Evolutionary conservation across 495 filamentous ascomycete genomes (phyloP), one percentile per base, ranked within the genome.

Genomic region (Podospora pseudopauciseta): DNA sequence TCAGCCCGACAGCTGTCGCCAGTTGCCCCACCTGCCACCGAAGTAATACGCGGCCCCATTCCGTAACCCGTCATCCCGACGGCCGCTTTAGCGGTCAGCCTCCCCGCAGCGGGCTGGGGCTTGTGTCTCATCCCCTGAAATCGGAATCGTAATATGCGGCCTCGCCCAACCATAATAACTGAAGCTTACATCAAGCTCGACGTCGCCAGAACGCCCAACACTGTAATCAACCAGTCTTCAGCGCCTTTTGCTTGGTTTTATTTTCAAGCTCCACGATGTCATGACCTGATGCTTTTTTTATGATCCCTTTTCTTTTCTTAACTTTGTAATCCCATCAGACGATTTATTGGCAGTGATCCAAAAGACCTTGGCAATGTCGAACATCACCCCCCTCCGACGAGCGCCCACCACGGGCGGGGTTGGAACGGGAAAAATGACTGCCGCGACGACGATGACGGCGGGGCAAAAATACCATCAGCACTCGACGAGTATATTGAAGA

Each of bases 401-500:
- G 30, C 59, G 59, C 23, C 23, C 16, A 61, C 59, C 16, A 26
- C 23, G 19, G 56, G 56, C 11, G 59, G 59, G 9, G 27, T 23
- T 5, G 59, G 59, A 60, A 19, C 18, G 26, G 58, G 16, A 30
- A 18, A 26, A 26, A 4, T 18, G 20, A 9, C 23, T 1, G 59
- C 27, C 59, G 23, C 59, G 16, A 61, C 39, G 15, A 11, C 39
- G 7, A 9, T 27, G 16, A 61, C 39, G 15, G 39, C 39, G 7
- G 39, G 39, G 0, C 39, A 49, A 16, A 49, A 49, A 11, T 49
- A 49, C 15, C 39, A 49, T 16, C 39, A 32, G 26, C 59, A 23
- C 30, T 61, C 59, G 54, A 75, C 58, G 60, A 83, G 89, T 80
- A 88, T 94, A 70, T 79, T 96, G 72, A 86, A 87, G 20, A 89